Evolutionary conservation across 2,329 filamentous ascomycete species (phyloP).

Genomic region (Alternaria alternata): DNA sequence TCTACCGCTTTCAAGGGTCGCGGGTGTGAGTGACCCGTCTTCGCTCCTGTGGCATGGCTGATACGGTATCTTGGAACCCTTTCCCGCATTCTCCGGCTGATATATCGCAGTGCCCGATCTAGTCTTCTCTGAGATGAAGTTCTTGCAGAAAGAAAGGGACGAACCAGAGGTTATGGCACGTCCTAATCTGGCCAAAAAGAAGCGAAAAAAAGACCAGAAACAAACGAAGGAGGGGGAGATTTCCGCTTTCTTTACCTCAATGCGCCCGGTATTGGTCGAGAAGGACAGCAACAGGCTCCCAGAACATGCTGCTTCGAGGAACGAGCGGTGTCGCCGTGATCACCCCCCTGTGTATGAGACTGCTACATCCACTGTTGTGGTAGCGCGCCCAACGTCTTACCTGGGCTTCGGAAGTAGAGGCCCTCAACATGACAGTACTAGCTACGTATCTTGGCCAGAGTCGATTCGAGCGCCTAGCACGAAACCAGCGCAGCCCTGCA

Average conservation of each 20-base stretch:
- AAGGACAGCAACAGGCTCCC: slow-evolving; percentile 29
- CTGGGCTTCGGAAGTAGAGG: slow-evolving; percentile 51
- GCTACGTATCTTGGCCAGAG: slow-evolving; percentile 55
- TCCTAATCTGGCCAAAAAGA: slow-evolving; percentile 37
- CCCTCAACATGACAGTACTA: slow-evolving; percentile 39
- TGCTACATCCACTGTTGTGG: slow-evolving; percentile 41
- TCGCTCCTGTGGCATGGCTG: slow-evolving; percentile 12
- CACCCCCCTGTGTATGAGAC: slow-evolving; percentile 23
- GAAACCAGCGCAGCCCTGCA: slow-evolving; percentile 14
- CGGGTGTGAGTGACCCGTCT: slow-evolving; percentile 48
- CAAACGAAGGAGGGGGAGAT: slow-evolving; percentile 53
- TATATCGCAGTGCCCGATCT: slow-evolving; percentile 58
- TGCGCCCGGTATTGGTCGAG: slow-evolving; percentile 36
- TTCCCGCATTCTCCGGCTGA: slow-evolving; percentile 28
- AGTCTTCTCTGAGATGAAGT: slow-evolving; percentile 61
- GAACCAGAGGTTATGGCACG: slow-evolving; percentile 34
- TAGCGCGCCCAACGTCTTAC: slow-evolving; percentile 45
- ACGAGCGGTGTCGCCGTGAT: slow-evolving; percentile 18
- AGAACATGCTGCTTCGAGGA: slow-evolving; percentile 2
- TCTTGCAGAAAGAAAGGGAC: slow-evolving; percentile 52
- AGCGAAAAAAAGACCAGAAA: slow-evolving; percentile 42
- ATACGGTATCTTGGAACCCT: neutral
- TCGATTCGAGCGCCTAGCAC: slow-evolving; percentile 41
- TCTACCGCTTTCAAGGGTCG: slow-evolving; percentile 55
- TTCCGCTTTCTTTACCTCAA: slow-evolving; percentile 55